These are phyloP conservation scores for Trichoderma endophyticum DNA, from an alignment of 2,329 filamentous ascomycete species.

Conservation along the genomic window DNA sequence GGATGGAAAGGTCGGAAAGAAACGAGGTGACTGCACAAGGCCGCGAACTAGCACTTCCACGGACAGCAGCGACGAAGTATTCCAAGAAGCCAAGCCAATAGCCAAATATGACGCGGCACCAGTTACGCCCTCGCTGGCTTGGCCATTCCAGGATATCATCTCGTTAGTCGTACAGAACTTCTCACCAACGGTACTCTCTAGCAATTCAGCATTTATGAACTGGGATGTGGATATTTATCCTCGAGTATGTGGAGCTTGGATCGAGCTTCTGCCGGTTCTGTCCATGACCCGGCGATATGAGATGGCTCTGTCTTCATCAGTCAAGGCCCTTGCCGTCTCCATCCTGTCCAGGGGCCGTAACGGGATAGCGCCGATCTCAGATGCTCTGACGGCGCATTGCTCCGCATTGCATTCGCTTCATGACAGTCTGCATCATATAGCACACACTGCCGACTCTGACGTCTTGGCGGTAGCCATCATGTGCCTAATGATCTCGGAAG, in stretches of 20 bases:
- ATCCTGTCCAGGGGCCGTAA: conserved; percentile 26
- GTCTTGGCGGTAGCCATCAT: conserved; percentile 34
- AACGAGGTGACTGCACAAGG: neutral
- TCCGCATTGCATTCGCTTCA: conserved; percentile 30
- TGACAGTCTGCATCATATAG: conserved; percentile 8
- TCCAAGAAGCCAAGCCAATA: neutral
- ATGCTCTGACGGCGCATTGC: conserved; percentile 30
- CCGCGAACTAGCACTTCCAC: neutral
- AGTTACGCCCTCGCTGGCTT: conserved; percentile 16
- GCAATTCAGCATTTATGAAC: neutral
- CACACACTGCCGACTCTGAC: conserved; percentile 16
- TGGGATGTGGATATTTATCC: conserved; percentile 28
- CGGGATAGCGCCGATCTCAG: conserved; percentile 24
- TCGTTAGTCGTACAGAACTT: conserved; percentile 24
- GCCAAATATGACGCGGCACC: neutral
- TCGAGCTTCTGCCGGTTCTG: conserved; percentile 36
- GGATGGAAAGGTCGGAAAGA: neutral
- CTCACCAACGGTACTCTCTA: neutral
- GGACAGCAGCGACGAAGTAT: neutral
- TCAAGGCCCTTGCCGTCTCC: conserved; percentile 33
- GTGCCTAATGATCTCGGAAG: conserved; percentile 35
- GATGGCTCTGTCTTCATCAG: conserved; percentile 28
- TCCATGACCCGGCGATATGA: conserved; percentile 21
- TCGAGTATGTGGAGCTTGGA: conserved; percentile 40
- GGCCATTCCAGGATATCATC: conserved; percentile 27